Conservation (phyloP, 2,329 filamentous ascomycete species). For the Cordyceps militaris region DNA sequence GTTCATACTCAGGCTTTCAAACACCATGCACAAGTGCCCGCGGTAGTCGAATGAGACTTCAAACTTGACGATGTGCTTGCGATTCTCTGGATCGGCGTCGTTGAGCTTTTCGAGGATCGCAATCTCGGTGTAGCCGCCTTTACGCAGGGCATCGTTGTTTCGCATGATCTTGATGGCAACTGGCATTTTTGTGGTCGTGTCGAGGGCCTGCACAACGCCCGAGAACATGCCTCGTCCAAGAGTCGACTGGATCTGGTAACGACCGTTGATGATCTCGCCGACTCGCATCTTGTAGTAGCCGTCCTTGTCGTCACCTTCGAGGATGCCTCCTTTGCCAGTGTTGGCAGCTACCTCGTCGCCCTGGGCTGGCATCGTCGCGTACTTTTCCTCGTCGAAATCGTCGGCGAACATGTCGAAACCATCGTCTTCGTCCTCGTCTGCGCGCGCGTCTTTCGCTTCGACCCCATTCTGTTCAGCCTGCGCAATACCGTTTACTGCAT, state of each 20-base stretch:
- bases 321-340: conserved; percentile 65
- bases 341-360: conserved; percentile 45
- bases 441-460: conserved; percentile 33
- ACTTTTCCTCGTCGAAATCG: conserved; percentile 62
- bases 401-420: conserved; percentile 89
- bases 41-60: conserved; percentile 89
- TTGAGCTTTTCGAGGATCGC: conserved; percentile 85
- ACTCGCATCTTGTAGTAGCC: conserved; percentile 95
- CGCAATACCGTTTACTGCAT: conserved; percentile 41
- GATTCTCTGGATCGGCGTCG: conserved; percentile 77
- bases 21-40: conserved; percentile 90
- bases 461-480: conserved; percentile 22
- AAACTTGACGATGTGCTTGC: conserved; percentile 85
- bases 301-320: conserved; percentile 90
- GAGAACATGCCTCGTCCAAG: conserved; percentile 96
- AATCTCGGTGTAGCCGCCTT: conserved; percentile 91
- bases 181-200: conserved; percentile 64
- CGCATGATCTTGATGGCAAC: conserved; percentile 98
- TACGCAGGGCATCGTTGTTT: conserved; percentile 87
- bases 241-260: conserved; percentile 81
- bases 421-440: conserved; percentile 40
- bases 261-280: conserved; percentile 80
- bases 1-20: conserved; percentile 92
- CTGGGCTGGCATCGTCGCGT: conserved; percentile 42
- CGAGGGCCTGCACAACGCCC: conserved; percentile 82